Evolutionary conservation across 2,329 filamentous ascomycete species (phyloP).

Genomic region (Daldinia eschscholtzii): DNA sequence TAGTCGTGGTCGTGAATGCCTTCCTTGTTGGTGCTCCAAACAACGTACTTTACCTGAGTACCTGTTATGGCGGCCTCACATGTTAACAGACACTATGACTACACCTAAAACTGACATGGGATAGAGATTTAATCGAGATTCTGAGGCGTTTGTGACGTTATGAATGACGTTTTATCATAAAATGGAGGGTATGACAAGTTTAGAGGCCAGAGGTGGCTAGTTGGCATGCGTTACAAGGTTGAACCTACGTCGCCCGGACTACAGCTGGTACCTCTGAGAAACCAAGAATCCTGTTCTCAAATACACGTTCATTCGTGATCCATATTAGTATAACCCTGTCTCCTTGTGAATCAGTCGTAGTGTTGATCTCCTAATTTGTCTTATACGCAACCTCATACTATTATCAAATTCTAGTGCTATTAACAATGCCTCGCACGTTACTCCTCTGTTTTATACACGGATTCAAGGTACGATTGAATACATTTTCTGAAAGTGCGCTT

Average conservation of each 20-base stretch:
- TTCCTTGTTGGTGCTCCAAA: background rate
- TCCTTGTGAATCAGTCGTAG: background rate
- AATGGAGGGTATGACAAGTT: slow-evolving; percentile 38
- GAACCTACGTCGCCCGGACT: background rate
- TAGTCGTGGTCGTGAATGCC: slow-evolving; percentile 2
- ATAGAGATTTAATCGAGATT: slow-evolving; percentile 18
- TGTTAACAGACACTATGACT: background rate
- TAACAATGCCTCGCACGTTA: slow-evolving; percentile 65
- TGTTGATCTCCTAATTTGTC: background rate
- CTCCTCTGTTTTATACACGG: slow-evolving; percentile 81
- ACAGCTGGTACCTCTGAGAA: background rate
- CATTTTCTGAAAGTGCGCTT: background rate
- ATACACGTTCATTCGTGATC: background rate
- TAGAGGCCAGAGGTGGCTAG: background rate
- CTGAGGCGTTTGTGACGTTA: slow-evolving; percentile 41
- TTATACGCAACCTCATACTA: background rate
- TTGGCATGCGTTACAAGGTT: background rate
- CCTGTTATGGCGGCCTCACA: background rate
- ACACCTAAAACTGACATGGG: slow-evolving; percentile 3
- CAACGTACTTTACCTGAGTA: background rate
- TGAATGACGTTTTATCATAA: slow-evolving; percentile 41
- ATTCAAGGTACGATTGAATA: slow-evolving; percentile 69
- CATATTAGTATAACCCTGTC: background rate
- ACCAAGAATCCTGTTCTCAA: background rate
- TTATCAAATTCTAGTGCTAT: background rate